Conservation (phyloP, 176 grass and related monocot species). For the Aechmea fasciata region DNA sequence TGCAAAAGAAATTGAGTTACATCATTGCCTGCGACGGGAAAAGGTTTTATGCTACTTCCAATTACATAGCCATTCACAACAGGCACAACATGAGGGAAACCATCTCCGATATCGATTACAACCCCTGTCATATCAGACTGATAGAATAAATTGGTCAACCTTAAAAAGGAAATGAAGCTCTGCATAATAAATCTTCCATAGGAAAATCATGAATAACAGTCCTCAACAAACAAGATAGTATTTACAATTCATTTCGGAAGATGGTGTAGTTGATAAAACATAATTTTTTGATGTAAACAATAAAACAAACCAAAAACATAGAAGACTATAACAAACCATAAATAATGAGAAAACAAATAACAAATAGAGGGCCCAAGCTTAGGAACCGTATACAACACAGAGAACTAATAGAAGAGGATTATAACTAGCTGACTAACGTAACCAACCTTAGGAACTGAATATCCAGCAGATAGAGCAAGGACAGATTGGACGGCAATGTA, state of each 20-base stretch:
- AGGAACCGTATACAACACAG: constrained; percentile 10
- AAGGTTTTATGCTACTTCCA: constrained; percentile 98
- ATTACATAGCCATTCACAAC: constrained; percentile 97
- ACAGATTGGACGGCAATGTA: constrained; percentile 91
- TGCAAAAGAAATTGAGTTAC: constrained; percentile 80
- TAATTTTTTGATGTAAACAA: too few relatives aligned
- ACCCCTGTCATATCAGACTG: constrained; percentile 99
- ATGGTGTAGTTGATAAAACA: too few relatives aligned
- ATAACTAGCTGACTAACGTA: not conserved
- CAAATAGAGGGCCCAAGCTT: not conserved
- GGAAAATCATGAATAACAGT: not conserved
- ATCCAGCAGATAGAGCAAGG: constrained; percentile 89
- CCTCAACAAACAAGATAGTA: not conserved
- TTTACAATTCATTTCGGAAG: not conserved
- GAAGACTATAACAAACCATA: too few relatives aligned
- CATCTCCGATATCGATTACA: constrained; percentile 94
- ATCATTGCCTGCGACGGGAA: constrained; percentile 75
- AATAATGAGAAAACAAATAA: too few relatives aligned
- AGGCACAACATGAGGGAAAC: constrained; percentile 74
- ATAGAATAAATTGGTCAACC: constrained; percentile 47
- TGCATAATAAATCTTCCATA: not conserved
- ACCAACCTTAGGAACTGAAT: constrained; percentile 48
- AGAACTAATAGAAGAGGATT: constrained; percentile 9
- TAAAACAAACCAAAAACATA: too few relatives aligned
- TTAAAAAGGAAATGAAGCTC: constrained; percentile 23